These are phyloP conservation scores for Debaryomycetaceae sp. DNA, from an alignment of 1,139 yeast genomes.

Conservation along the genomic window DNA sequence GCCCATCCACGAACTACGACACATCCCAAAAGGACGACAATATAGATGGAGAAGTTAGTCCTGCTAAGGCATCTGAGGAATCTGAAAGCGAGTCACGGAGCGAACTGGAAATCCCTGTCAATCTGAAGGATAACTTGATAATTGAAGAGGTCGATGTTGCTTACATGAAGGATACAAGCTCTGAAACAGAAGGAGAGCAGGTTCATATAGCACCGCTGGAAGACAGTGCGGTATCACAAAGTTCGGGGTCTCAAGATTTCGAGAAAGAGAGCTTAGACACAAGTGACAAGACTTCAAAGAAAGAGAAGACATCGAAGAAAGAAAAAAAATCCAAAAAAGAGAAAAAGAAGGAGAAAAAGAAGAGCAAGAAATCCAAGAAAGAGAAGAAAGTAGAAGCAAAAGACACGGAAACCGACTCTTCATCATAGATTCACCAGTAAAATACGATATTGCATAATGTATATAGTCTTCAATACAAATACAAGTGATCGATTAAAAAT, in stretches of 20 bases:
- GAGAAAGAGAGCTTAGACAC: not conserved
- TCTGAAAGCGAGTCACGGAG: not conserved
- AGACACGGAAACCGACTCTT: constrained; percentile 10
- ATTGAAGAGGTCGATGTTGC: constrained; percentile 39
- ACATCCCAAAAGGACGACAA: not conserved
- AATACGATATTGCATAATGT: not conserved
- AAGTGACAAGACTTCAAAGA: not conserved
- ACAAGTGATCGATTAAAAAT: no score
- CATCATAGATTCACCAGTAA: not conserved
- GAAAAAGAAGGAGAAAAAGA: constrained; percentile 8
- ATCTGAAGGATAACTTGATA: constrained; percentile 20
- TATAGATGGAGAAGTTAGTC: not conserved
- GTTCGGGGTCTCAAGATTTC: not conserved
- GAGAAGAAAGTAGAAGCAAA: constrained; percentile 6
- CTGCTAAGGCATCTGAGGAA: not conserved
- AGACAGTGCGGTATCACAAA: not conserved
- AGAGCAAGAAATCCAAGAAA: constrained; percentile 9
- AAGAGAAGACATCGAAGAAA: constrained; percentile 1
- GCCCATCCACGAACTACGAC: not conserved
- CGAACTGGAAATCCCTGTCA: not conserved
- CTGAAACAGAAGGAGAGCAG: not conserved
- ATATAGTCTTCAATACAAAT: constrained; percentile 1
- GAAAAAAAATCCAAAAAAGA: constrained; percentile 2
- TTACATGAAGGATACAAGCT: not conserved
- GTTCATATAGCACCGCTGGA: not conserved